Base-by-base conservation (phyloP, 805 yeast genomes). In the Yamadazyma tumulicola region DNA sequence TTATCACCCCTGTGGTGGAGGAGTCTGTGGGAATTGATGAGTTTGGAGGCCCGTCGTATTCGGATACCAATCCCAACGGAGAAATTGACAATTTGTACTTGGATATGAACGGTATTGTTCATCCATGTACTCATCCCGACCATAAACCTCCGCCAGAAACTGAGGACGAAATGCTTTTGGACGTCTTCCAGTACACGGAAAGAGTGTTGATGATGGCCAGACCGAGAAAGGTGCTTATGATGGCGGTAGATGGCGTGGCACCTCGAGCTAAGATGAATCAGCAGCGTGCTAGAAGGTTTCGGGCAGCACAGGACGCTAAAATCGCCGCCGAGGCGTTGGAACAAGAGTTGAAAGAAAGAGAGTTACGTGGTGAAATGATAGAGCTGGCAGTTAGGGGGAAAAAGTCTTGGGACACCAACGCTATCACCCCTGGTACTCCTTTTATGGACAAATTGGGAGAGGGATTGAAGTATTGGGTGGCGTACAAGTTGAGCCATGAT, bases 81-180 rank as follows among this genome's bases (percentile, higher is more conserved):
- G 99, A 93, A 62, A 64, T 88, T 31, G 97, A 93, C 56, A 93
- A 93, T 55, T 61, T 93, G 32, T 93, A 93, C 55, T 68, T 93
- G 43, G 99, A 93, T 63, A 93, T 93, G 98, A 93, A 93, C 56
- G 98, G 97, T 67, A 93, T 93, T 53, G 98, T 93, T 4, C 99
- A 93, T 67, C 98, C 98, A 1, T 93, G 97, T 69, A 83, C 97
- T 2, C 99, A 93, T 59, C 99, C 99, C 1, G 98, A 91, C 53
- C 85, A 91, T 47, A 82, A 82, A 47, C 96, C 96, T 0, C 82
- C 98, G 0, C 99, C 99, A 9, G 94, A 81, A 48, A 88, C 91
- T 0, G 98, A 93, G 52, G 96, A 88, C 41, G 97, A 93, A 53
- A 93, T 93, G 98, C 79, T 93, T 68, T 60, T 89, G 38, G 97